Evolutionary conservation across 2,329 filamentous ascomycete genomes (phyloP), one percentile per base, ranked within the genome.

Genomic region (Aspergillus hortae): DNA sequence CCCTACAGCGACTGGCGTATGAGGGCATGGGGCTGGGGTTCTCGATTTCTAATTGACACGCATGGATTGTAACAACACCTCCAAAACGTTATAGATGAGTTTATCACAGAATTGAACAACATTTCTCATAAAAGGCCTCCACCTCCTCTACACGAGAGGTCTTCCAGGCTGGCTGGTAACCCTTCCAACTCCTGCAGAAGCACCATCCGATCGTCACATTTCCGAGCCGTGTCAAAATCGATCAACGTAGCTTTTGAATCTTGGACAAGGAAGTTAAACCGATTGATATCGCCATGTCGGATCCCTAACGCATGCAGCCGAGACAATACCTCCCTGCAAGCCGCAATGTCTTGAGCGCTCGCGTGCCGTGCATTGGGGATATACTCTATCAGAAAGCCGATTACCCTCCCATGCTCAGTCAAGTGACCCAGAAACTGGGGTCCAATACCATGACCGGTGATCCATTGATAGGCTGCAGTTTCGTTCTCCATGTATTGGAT

Each of bases 391-490:
- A 75, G 41, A 51, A 77, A 73, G 6, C 73, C 71, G 45, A 76
- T 74, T 12, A 72, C 66, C 33, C 72, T 59, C 2, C 64, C 69
- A 3, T 65, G 55, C 56, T 77, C 73, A 2, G 56, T 67, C 32
- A 76, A 52, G 44, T 75, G 69, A 2, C 65, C 74, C 4, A 75
- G 61, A 48, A 77, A 74, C 32, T 53, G 49, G 2, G 73, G 74
- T 9, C 65, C 69, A 21, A 76, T 71, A 14, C 54, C 51, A 30
- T 61, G 56, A 40, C 62, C 66, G 4, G 66, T 49, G 17, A 76
- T 69, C 65, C 67, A 67, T 45, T 68, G 49, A 52, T 76, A 75
- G 4, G 66, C 69, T 4, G 52, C 55, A 2, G 67, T 73, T 57
- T 75, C 73, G 27, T 62, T 61, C 40, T 73, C 66, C 2, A 73